Evolutionary conservation across 345 rosid species (phyloP), one percentile per base, ranked within the genome.

Genomic region (Populus euphratica): DNA sequence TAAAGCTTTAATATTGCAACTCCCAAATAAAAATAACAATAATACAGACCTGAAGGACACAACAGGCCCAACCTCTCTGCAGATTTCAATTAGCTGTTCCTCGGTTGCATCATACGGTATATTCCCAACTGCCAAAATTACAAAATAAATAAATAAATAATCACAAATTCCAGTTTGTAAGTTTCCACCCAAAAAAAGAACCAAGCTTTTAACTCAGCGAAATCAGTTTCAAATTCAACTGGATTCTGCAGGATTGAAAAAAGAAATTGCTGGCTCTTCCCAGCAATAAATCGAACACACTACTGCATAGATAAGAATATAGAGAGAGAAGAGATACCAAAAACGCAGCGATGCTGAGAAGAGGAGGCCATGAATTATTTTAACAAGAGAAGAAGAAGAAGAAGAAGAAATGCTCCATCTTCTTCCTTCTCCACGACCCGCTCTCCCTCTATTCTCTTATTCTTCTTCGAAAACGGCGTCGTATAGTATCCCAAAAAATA

Each of bases 61-160:
- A 70, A 93, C 98, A 66, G 98, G 99, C 13, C 99, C 99, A 79
- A 92, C 99, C 84, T 96, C 99, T 77, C 94, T 88, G 81, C 97
- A 93, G 79, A 96, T 92, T 73, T 96, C 98, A 76, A 90, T 91
- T n/a, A 96, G 94, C 83, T 96, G 97, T 78, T 96, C 98, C 84
- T 96, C 99, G 10, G 99, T 92, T 25, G 93, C 96, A 85, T 93
- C 99, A 86, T 93, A 96, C 5, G 99, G 99, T 84, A 96, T 96
- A 78, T 96, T 96, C 80, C 99, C 99, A 87, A 96, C 99, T 96
- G 90, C 20, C 18, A 54, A 66, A 52, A 64, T 31, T 16, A 64
- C 64, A 66, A 68, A 75, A 68, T 13, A 68, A 25, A 73, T 52
- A 72, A 73, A 23, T 74, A 38, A 39, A 14, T 54, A 67, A 2